These are phyloP conservation scores for Rhynchosporium secalis DNA, from an alignment of 2,329 filamentous ascomycete species.

Conservation along the genomic window DNA sequence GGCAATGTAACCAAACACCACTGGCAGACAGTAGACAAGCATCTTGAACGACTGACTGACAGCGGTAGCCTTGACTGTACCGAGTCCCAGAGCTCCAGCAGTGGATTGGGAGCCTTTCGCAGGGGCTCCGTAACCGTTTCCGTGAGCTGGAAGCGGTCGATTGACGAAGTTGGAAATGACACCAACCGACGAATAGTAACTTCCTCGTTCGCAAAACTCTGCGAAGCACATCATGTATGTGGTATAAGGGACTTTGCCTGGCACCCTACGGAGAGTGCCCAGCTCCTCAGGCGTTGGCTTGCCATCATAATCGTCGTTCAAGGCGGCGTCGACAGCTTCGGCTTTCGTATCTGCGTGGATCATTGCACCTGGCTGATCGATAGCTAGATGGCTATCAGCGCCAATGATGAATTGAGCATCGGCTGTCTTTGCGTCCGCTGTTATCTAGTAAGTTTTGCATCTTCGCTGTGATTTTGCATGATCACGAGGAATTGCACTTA, in stretches of 20 bases:
- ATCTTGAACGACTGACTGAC: conserved; percentile 50
- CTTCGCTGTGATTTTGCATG: too few species aligned
- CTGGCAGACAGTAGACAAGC: conserved; percentile 52
- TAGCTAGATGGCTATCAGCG: conserved; percentile 8
- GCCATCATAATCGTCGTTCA: conserved; percentile 21
- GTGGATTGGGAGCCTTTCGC: conserved; percentile 29
- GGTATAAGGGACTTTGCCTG: conserved; percentile 63
- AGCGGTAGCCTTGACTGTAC: conserved; percentile 53
- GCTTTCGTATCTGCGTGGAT: conserved; percentile 14
- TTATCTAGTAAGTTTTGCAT: conserved; percentile 13
- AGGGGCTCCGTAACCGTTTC: conserved; percentile 46
- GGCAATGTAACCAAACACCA: conserved; percentile 55
- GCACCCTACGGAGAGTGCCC: conserved; percentile 59
- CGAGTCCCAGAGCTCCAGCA: conserved; percentile 61
- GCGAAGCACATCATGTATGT: conserved; percentile 72
- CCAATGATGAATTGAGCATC: conserved; percentile 22
- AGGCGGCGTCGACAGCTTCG: conserved; percentile 9
- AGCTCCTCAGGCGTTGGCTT: conserved; percentile 59
- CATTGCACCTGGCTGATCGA: conserved; percentile 18
- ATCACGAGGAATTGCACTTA: not conserved
- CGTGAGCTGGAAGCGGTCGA: conserved; percentile 50
- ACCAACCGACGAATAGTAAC: conserved; percentile 70
- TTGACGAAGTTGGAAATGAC: conserved; percentile 63
- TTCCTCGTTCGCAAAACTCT: conserved; percentile 75
- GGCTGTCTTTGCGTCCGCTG: conserved; percentile 23